Evolutionary conservation across 169 alveolate genomes (phyloP), one percentile per base, ranked within the genome.

Genomic region (Plasmodium cynomolgi): DNA sequence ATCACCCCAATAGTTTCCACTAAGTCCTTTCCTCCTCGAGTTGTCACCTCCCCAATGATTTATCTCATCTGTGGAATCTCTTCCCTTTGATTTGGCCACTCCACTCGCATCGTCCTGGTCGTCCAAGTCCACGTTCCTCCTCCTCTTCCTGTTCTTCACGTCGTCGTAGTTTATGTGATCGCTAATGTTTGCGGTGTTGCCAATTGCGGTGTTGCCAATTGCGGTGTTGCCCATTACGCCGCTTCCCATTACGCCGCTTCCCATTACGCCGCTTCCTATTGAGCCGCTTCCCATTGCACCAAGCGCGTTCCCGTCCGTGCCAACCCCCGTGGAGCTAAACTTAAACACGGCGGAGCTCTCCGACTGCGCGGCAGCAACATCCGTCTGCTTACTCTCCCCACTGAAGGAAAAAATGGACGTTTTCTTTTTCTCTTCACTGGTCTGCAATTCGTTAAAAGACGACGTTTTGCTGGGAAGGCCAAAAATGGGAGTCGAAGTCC

Each of bases 101-200:
- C 44, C 71, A n/a, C 2, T 9, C 3, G 11, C 3, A 6, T 86
- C 68, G 20, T 77, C 86, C 33, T 68, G 23, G 26, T 84, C 58
- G 5, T 84, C 81, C 37, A 84, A 3, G 68, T 90, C 94, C 3
- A 80, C n/a, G 74, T 90, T 81, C 73, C 90, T 90, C 56, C 94
- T 80, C 50, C 94, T 54, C 72, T 90, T 90, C 50, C 94, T 58
- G 23, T 81, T 90, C 33, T 37, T 79, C 9, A 90, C 83, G 58
- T 90, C 83, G 82, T 90, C 94, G 82, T 90, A 90, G 54, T 90
- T 90, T 90, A 90, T 79, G 47, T 58, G 68, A 6, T 39, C 56
- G 44, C 54, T 37, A 3, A 71, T 1, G 44, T 88, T 73, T 37
- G 62, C 20, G 26, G 26, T 83, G 47, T 84, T 41, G 9, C 17